Evolutionary conservation across 2,329 filamentous ascomycete species (phyloP).

Genomic region (Penicillium carneum): DNA sequence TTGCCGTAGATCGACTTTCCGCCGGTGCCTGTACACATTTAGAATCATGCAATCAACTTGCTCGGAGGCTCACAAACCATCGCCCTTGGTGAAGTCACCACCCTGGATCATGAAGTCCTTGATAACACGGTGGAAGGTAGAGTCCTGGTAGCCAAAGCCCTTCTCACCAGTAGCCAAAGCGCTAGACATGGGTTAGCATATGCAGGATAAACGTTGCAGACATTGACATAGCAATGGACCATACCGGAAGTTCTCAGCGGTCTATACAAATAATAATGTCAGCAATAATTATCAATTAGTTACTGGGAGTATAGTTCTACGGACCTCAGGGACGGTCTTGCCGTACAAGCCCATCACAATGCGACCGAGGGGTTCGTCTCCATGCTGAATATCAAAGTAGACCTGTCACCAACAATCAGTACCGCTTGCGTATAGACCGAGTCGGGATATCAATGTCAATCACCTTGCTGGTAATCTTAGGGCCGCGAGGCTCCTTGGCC

Average conservation of each 20-base stretch:
- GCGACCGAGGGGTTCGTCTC: constrained; percentile 66
- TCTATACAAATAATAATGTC: constrained; percentile 52
- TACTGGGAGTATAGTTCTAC: constrained; percentile 24
- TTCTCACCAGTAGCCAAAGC: constrained; percentile 71
- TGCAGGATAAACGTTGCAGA: not conserved
- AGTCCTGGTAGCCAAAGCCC: constrained; percentile 71
- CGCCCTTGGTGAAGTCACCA: constrained; percentile 70
- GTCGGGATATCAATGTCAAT: constrained; percentile 25
- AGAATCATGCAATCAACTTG: constrained; percentile 9
- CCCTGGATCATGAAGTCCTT: constrained; percentile 75
- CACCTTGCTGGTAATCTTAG: constrained; percentile 93
- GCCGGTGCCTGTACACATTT: constrained; percentile 61
- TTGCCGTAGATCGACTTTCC: constrained; percentile 72
- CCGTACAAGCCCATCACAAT: constrained; percentile 71
- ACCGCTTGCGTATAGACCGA: not conserved
- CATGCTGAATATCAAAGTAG: constrained; percentile 71
- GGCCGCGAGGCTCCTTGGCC: constrained; percentile 69
- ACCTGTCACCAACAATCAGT: constrained; percentile 53
- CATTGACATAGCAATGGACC: constrained; percentile 13
- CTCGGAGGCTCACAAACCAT: constrained; percentile 52
- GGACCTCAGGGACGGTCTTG: constrained; percentile 70
- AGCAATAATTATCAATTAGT: constrained; percentile 19
- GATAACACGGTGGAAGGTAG: constrained; percentile 74
- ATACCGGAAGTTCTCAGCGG: constrained; percentile 70
- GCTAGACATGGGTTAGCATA: constrained; percentile 35